phyloP scores from a whole-genome alignment of 495 filamentous ascomycete genomes.

The Podospora didyma region DNA sequence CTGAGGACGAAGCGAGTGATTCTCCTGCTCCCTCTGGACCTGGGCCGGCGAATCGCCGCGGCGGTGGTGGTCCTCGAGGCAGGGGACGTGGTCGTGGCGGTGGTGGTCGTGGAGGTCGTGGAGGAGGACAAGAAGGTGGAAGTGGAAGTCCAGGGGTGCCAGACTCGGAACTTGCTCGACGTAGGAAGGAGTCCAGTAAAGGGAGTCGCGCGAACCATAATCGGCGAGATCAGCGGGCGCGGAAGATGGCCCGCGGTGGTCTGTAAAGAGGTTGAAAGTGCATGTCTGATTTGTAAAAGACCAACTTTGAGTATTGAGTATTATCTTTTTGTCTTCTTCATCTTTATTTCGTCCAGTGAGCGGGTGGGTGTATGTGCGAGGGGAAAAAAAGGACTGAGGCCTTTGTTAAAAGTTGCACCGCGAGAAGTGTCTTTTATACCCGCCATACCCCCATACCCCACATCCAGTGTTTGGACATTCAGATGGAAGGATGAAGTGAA shows the following conservation, averaged over 20 bases:
- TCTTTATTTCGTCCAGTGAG: too few species aligned
- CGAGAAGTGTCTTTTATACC: too few species aligned
- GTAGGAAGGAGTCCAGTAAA: constrained; percentile 63
- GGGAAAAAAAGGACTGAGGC: too few species aligned
- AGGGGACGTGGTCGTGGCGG: constrained; percentile 34
- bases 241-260: constrained; percentile 69
- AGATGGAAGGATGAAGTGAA: too few species aligned
- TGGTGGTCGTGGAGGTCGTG: constrained; percentile 40
- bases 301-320: too few species aligned
- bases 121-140: constrained; percentile 48
- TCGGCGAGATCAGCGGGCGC: constrained; percentile 67
- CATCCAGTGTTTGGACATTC: too few species aligned
- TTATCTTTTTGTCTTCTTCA: too few species aligned
- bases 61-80: constrained; percentile 40
- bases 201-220: constrained; percentile 60
- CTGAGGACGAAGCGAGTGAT: constrained; percentile 42
- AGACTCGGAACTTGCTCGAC: constrained; percentile 47
- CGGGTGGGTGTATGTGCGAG: too few species aligned
- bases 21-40: constrained; percentile 7
- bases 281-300: not conserved
- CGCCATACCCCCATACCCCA: too few species aligned
- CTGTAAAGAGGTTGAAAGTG: constrained; percentile 18
- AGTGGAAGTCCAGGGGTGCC: constrained; percentile 51
- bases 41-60: constrained; percentile 12
- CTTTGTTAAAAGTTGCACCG: too few species aligned